Conservation (phyloP, 2,329 filamentous ascomycete genomes). For the Alternaria novae-zelandiae region DNA sequence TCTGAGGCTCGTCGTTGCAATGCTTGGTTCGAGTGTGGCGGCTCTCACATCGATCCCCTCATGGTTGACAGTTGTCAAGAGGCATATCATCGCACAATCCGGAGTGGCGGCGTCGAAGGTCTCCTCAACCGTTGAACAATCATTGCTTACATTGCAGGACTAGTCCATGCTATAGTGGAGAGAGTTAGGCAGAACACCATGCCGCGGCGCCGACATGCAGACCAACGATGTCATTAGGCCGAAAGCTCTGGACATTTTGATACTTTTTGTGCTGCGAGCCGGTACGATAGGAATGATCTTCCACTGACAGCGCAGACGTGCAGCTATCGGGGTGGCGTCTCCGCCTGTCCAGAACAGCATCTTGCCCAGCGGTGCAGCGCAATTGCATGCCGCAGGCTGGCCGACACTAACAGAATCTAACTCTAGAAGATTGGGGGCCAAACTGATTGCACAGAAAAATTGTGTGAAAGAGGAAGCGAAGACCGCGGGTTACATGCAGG, state of each 20-base stretch:
- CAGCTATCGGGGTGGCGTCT: constrained; percentile 17
- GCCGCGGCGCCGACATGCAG: constrained; percentile 21
- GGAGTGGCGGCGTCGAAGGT: not conserved
- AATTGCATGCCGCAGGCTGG: constrained; percentile 16
- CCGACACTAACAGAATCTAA: constrained; percentile 16
- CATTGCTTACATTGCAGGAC: constrained; percentile 32
- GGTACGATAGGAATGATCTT: not conserved
- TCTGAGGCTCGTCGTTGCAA: constrained; percentile 16
- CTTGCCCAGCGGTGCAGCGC: constrained; percentile 15
- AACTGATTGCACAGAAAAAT: constrained; percentile 25
- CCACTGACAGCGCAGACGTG: constrained; percentile 10
- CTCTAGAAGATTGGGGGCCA: constrained; percentile 36
- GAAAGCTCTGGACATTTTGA: constrained; percentile 6
- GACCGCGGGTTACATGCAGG: constrained; percentile 42
- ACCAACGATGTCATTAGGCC: constrained; percentile 21
- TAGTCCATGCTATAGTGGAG: constrained; percentile 24
- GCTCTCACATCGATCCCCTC: constrained; percentile 12
- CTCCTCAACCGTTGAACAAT: constrained; percentile 12
- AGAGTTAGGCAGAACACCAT: constrained; percentile 26
- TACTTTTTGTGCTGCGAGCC: not conserved
- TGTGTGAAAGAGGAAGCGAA: constrained; percentile 34
- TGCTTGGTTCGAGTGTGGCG: constrained; percentile 34
- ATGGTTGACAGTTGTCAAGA: constrained; percentile 17
- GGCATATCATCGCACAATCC: not conserved
- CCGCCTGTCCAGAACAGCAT: constrained; percentile 13